Percentiles rank a stretch among this genome's conserved stretches.
phyloP scores from a whole-genome alignment of 257 asterid species.

The Orobanche coerulescens region DNA sequence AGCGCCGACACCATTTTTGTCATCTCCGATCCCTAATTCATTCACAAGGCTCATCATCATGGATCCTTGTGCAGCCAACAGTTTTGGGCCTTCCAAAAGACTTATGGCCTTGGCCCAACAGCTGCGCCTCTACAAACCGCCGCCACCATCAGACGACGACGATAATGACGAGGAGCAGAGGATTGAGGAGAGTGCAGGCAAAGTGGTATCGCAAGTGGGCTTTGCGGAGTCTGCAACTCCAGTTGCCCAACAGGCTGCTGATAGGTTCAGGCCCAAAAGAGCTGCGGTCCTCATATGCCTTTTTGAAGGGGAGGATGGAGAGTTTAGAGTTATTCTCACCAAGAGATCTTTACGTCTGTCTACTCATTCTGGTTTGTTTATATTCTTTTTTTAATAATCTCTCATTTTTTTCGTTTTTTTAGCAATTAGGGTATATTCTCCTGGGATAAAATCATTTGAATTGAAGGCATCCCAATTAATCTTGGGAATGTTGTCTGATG shows the following conservation, averaged over 20 bases:
- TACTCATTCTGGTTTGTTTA: conserved; percentile 77
- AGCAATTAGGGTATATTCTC: neutral
- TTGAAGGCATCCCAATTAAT: no score
- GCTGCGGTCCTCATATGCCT: conserved; percentile 93
- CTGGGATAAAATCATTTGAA: neutral
- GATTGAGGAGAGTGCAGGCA: conserved; percentile 58
- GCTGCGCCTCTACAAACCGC: conserved; percentile 64
- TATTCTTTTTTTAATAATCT: neutral
- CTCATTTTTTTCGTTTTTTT: neutral
- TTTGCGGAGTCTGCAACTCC: conserved; percentile 74
- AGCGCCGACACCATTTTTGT: neutral
- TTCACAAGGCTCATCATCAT: neutral
- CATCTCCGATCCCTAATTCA: neutral
- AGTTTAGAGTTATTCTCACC: conserved; percentile 75
- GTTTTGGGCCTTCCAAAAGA: conserved; percentile 29
- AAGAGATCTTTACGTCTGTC: conserved; percentile 82
- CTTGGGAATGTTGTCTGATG: neutral
- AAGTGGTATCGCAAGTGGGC: conserved; percentile 78
- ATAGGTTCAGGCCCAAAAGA: conserved; percentile 61
- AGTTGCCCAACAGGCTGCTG: conserved; percentile 32
- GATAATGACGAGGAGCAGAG: conserved; percentile 49
- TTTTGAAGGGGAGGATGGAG: conserved; percentile 77
- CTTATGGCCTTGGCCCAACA: conserved; percentile 63
- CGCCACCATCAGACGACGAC: conserved; percentile 35
- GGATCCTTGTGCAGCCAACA: neutral